Evolutionary conservation across 176 grass and related monocot species (phyloP).

Genomic region (Pharus latifolius): DNA sequence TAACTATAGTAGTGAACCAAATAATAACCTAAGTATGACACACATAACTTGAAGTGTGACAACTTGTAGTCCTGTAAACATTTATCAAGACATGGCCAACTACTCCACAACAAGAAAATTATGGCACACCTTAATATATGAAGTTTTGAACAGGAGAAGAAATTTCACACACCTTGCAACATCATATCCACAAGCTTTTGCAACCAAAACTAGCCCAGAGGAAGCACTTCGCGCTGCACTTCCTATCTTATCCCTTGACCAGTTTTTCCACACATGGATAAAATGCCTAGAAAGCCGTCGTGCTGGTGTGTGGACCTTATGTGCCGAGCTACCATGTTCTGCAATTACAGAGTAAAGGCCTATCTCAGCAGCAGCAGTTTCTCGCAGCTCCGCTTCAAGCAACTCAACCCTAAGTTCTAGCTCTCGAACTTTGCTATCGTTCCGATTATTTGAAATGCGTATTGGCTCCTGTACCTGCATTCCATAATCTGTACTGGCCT

Average conservation of each 20-base stretch:
- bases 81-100: not conserved
- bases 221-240: constrained; percentile 82
- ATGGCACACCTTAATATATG: not conserved
- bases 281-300: constrained; percentile 77
- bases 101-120: not conserved
- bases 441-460: constrained; percentile 52
- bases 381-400: constrained; percentile 87
- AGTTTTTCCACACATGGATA: constrained; percentile 57
- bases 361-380: constrained; percentile 78
- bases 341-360: constrained; percentile 79
- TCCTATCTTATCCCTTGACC: constrained; percentile 56
- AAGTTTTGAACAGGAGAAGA: constrained; percentile 1
- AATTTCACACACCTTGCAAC: constrained; percentile 59
- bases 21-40: too few relatives aligned
- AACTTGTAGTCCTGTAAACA: not conserved
- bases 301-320: constrained; percentile 94
- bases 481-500: constrained; percentile 24
- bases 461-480: constrained; percentile 39
- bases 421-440: constrained; percentile 64
- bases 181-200: constrained; percentile 93
- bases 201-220: constrained; percentile 80
- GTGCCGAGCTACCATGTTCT: constrained; percentile 88
- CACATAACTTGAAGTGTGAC: too few relatives aligned
- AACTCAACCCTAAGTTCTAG: constrained; percentile 67
- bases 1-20: too few relatives aligned